These are phyloP conservation scores for Arctostaphylos glauca DNA, from an alignment of 148 eudicot genomes.

Conservation along the genomic window DNA sequence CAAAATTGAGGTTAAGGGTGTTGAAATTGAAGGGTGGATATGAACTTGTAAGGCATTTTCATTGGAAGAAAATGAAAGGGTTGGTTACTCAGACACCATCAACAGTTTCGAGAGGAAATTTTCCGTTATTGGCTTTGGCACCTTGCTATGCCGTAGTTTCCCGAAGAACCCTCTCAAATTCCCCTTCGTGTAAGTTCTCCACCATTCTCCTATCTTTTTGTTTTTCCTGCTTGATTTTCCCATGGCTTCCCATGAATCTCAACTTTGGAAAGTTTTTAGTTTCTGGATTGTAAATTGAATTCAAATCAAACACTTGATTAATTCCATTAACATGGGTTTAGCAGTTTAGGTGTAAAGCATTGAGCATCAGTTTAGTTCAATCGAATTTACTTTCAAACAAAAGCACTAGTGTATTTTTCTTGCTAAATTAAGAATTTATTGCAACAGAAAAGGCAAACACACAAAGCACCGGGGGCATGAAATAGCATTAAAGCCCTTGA, in stretches of 20 bases:
- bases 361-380: background rate
- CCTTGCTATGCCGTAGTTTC: constrained; percentile 14
- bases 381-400: background rate
- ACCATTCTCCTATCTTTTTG: background rate
- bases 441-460: no score
- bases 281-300: background rate
- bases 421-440: background rate
- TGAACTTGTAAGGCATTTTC: constrained; percentile 10
- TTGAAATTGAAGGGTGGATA: background rate
- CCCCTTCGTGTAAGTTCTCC: constrained; percentile 19
- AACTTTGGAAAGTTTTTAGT: no score
- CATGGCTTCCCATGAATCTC: background rate
- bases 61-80: constrained; percentile 15
- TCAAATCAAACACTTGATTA: background rate
- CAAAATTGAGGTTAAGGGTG: background rate
- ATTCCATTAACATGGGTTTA: background rate
- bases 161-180: constrained; percentile 13
- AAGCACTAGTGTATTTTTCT: background rate
- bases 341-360: background rate
- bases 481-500: no score
- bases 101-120: constrained; percentile 13
- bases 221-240: background rate
- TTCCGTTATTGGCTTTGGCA: constrained; percentile 22
- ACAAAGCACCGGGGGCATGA: no score
- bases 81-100: constrained; percentile 18